Evolutionary conservation across 257 asterid genomes (phyloP).

Genomic region (Osmanthus fragrans): DNA sequence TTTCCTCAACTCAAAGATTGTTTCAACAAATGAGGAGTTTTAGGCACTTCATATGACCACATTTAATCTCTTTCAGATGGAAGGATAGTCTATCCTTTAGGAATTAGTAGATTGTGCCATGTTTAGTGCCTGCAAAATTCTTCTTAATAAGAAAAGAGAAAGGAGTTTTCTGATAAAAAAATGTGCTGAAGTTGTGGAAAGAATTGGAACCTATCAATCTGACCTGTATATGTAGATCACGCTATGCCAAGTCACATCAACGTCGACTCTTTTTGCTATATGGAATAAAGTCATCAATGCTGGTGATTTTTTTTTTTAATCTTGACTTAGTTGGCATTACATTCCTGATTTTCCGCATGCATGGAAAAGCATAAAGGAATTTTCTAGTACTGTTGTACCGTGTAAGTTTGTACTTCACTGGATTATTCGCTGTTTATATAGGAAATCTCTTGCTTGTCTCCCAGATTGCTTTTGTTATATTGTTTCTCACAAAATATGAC

Average conservation of each 20-base stretch:
- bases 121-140: not conserved
- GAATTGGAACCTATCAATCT: not conserved
- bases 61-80: not conserved
- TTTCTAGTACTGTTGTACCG: not conserved
- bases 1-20: not conserved
- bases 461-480: not conserved
- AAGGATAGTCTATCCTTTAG: not conserved
- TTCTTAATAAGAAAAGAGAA: not conserved
- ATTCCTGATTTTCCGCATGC: not conserved
- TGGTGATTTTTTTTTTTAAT: not conserved
- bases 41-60: not conserved
- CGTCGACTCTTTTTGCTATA: not conserved
- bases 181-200: not conserved
- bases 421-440: not conserved
- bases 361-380: not conserved
- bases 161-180: not conserved
- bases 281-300: not conserved
- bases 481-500: not conserved
- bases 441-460: not conserved
- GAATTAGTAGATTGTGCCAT: not conserved
- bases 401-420: not conserved
- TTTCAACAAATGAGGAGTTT: not conserved
- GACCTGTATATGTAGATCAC: not conserved
- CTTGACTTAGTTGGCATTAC: not conserved
- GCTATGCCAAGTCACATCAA: not conserved